These are phyloP conservation scores for Xanthoparmelia taractica DNA, from an alignment of 495 filamentous ascomycete genomes.

Conservation along the genomic window DNA sequence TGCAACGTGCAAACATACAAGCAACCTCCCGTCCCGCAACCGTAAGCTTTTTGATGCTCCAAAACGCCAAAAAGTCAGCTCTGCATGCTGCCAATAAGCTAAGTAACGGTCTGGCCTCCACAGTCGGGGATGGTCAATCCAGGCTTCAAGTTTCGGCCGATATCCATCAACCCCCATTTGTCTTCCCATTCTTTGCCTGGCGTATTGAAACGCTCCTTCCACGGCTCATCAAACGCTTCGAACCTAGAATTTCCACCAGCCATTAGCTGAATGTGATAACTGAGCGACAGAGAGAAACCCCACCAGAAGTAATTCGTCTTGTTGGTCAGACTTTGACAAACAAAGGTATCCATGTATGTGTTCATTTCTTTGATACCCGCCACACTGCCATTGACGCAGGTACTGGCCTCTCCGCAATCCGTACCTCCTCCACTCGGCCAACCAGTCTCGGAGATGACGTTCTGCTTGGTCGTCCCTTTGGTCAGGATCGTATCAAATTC, in stretches of 20 bases:
- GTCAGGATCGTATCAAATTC: conserved; percentile 54
- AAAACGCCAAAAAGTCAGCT: conserved; percentile 9
- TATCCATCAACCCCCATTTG: conserved; percentile 91
- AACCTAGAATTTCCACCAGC: conserved; percentile 17
- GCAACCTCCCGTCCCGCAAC: conserved; percentile 20
- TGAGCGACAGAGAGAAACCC: conserved; percentile 23
- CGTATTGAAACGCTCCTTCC: conserved; percentile 72
- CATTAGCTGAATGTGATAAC: background rate
- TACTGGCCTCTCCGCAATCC: conserved; percentile 54
- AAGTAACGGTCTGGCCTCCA: conserved; percentile 57
- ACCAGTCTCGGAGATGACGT: conserved; percentile 81
- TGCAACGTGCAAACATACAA: conserved; percentile 21
- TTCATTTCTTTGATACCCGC: conserved; percentile 83
- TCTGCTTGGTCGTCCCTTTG: conserved; percentile 47
- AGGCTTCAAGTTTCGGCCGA: conserved; percentile 73
- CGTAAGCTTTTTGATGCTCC: background rate
- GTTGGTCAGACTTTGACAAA: conserved; percentile 71
- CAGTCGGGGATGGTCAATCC: conserved; percentile 87
- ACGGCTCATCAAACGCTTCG: conserved; percentile 37
- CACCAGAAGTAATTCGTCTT: conserved; percentile 91
- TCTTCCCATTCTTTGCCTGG: conserved; percentile 79
- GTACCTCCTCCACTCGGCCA: conserved; percentile 87
- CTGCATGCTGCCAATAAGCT: background rate
- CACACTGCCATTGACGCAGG: conserved; percentile 48
- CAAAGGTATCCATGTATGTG: conserved; percentile 73